A percentile compares a stretch with the other conserved stretches of the same genome.
Evolutionary conservation across 129 eudicot genomes (phyloP).

Genomic region (Logfia minima): DNA sequence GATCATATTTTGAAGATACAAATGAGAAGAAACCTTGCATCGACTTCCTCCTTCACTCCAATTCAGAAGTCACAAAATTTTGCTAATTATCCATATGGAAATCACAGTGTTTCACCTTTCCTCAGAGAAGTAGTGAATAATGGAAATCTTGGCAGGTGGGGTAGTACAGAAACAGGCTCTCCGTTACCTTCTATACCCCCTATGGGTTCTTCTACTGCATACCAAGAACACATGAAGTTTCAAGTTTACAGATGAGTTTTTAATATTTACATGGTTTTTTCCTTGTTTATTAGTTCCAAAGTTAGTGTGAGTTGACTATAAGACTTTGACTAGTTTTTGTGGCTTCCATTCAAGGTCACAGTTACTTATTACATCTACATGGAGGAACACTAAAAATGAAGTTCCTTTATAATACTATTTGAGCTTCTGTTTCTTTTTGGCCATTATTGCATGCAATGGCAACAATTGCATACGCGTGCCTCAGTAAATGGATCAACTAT

Average conservation of each 20-base stretch:
- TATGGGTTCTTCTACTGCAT: slow-evolving; percentile 31
- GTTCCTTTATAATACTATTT: neutral
- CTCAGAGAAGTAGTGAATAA: slow-evolving; percentile 8
- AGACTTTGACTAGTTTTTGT: slow-evolving; percentile 25
- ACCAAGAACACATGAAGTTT: slow-evolving; percentile 2
- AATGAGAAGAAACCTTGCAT: slow-evolving; percentile 11
- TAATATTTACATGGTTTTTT: slow-evolving; percentile 18
- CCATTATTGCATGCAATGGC: neutral
- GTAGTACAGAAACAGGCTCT: slow-evolving; percentile 8
- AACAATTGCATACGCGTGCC: neutral
- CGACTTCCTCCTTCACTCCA: neutral
- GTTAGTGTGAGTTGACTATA: slow-evolving; percentile 25
- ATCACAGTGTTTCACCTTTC: slow-evolving; percentile 16
- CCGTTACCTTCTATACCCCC: slow-evolving; percentile 26
- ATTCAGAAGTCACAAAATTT: neutral
- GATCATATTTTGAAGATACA: slow-evolving; percentile 26
- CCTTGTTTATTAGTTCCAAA: slow-evolving; percentile 23
- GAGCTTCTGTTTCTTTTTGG: neutral
- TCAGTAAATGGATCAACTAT: neutral
- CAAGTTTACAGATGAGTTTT: slow-evolving; percentile 17
- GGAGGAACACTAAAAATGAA: neutral
- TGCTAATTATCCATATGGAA: neutral
- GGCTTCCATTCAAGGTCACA: slow-evolving; percentile 10
- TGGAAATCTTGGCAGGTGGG: slow-evolving; percentile 14
- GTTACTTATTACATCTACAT: slow-evolving; percentile 1